These are phyloP conservation scores for Panicum hallii DNA, from an alignment of 202 grass and related monocot species.

Conservation along the genomic window DNA sequence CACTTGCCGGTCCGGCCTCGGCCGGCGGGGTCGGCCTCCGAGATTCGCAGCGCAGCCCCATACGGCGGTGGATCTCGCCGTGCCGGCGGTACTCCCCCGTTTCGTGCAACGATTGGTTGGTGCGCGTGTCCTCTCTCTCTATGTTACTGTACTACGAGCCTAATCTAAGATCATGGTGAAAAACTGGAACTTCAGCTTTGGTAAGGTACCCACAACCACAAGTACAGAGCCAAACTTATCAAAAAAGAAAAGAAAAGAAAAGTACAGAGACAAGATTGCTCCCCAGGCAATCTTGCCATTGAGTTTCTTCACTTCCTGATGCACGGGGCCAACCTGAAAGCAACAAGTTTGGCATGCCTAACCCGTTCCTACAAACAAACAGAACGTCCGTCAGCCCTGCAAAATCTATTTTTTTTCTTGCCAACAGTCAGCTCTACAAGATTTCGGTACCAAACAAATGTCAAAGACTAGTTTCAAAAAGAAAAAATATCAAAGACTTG, in stretches of 20 bases:
- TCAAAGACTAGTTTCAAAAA: too few relatives aligned
- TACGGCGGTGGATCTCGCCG: background rate
- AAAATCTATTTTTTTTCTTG: background rate
- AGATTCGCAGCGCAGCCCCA: background rate
- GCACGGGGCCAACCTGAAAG: background rate
- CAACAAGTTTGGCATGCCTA: slow-evolving; percentile 4
- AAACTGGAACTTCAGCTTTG: background rate
- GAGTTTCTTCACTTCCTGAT: background rate
- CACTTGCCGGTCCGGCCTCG: background rate
- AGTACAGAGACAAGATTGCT: too few relatives aligned
- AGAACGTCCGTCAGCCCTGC: background rate
- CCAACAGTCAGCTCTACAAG: background rate
- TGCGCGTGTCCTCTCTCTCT: background rate
- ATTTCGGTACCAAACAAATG: too few relatives aligned
- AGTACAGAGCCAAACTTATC: too few relatives aligned
- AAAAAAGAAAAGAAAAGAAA: too few relatives aligned
- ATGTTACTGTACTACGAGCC: too few relatives aligned
- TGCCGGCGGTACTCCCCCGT: background rate
- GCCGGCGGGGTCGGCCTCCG: background rate
- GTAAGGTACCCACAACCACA: too few relatives aligned
- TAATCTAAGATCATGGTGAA: background rate
- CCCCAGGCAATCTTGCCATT: background rate
- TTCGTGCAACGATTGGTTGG: background rate
- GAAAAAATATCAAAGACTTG: background rate
- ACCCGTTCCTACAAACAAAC: background rate